phyloP scores from a whole-genome alignment of 1,284 basidiomycete genomes.

The Irpex sp. region DNA sequence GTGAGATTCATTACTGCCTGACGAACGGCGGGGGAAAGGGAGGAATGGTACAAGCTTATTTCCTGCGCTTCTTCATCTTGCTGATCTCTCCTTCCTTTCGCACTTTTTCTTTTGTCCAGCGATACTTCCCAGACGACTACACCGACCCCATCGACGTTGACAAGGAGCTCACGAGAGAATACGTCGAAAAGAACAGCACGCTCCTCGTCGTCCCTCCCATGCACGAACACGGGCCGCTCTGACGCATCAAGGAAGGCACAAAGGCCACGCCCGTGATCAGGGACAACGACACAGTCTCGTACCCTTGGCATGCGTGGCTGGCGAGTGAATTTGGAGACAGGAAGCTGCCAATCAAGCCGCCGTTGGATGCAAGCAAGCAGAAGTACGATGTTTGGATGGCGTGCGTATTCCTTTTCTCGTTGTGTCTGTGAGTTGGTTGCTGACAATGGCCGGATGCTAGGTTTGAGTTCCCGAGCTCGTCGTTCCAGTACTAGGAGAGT shows the following conservation, averaged over 20 bases:
- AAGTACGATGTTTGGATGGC: background rate
- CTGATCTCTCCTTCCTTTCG: constrained; percentile 13
- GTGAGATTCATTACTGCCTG: constrained; percentile 25
- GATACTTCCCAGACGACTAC: background rate
- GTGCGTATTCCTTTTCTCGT: background rate
- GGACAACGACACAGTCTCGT: constrained; percentile 24
- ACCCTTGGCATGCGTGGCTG: constrained; percentile 24
- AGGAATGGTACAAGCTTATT: constrained; percentile 18
- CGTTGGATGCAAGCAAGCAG: background rate
- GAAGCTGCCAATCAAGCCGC: background rate
- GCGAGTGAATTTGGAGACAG: background rate
- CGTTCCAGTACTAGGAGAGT: background rate
- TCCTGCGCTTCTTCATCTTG: constrained; percentile 8
- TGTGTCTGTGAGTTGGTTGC: background rate
- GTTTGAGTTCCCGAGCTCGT: background rate
- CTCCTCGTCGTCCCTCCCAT: constrained; percentile 21
- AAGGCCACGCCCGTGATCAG: constrained; percentile 20
- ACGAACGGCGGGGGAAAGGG: constrained; percentile 22
- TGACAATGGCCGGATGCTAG: background rate
- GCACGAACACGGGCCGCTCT: constrained; percentile 27
- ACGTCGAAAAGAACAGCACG: constrained; percentile 9
- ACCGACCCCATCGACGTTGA: background rate
- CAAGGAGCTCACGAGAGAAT: background rate
- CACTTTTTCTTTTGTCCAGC: background rate
- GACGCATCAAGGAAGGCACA: constrained; percentile 15